Conservation (phyloP, 768 basidiomycete genomes). For the Lentinula boryana region DNA sequence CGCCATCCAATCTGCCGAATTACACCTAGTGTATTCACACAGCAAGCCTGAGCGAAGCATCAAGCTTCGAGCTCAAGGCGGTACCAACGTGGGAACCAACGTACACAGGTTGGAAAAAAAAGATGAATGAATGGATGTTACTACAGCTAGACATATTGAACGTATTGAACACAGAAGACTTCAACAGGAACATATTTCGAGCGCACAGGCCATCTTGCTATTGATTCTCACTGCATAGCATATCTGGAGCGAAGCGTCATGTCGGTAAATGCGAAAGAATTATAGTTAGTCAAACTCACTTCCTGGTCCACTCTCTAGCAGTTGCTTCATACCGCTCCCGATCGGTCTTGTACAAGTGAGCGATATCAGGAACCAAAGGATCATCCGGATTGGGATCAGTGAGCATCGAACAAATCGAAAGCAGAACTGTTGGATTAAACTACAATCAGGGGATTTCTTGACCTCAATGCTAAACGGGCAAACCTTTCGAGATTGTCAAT, state of each 20-base stretch:
- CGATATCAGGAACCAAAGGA: constrained; percentile 97
- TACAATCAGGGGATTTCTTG: background rate
- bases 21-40: too few species aligned
- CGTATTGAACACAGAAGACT: background rate
- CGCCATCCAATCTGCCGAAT: too few species aligned
- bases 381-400: constrained; percentile 99
- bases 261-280: background rate
- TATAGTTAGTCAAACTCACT: constrained; percentile 49
- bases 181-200: background rate
- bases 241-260: constrained; percentile 22
- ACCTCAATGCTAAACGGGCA: constrained; percentile 13
- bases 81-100: background rate
- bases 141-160: constrained; percentile 5
- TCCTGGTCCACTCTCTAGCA: constrained; percentile 99
- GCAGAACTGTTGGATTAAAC: constrained; percentile 53
- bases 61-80: too few species aligned
- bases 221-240: constrained; percentile 43
- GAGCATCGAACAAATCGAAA: constrained; percentile 99
- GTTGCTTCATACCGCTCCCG: constrained; percentile 95
- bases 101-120: background rate
- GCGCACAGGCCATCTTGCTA: background rate
- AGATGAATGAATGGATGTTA: background rate
- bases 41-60: too few species aligned
- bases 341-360: constrained; percentile 99
- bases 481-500: constrained; percentile 97